Base-by-base conservation (phyloP, 2,329 filamentous ascomycete species). In the Cladosporium phlei region DNA sequence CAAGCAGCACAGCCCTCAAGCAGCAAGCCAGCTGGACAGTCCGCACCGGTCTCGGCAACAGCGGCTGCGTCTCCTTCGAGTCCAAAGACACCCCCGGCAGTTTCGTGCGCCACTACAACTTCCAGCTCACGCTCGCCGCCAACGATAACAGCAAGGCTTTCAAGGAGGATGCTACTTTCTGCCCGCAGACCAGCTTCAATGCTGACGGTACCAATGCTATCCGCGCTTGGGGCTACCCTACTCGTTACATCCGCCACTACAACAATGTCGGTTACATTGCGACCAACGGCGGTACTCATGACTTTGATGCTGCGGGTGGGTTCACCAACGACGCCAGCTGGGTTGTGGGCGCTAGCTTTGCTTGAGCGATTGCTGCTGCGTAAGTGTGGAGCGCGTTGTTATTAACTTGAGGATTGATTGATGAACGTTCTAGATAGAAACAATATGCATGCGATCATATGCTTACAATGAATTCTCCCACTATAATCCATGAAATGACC, bases 161-260 rank as follows among this genome's bases (percentile, higher is more conserved):
- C 63, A 28, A 64, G 3, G 79, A 83, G 54, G 80, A 83, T 38
- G 78, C 80, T 6, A 83, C 80, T 0, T 83, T 83, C 63, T 83
- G 80, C 57, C 68, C 77, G 0, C 69, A 75, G 59, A 48, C 69
- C 1, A 74, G 73, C 0, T 63, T 83, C 17, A 76, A 62, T 52
- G 75, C 76, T 4, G 58, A 69, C 33, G 78, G 75, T 5, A 39
- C 37, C 11, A 73, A 51, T 51, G 72, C 78, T 0, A 68, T 83
- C 24, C 69, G 76, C 4, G 68, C 78, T 1, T 83, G 79, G 79
- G 72, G 67, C 33, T 81, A 79, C 55, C 79, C 80, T 0, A 80
- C 78, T 0, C 70, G 79, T 34, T 82, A 69, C 48, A 66, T 81
- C 56, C 71, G 80, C 17, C 78, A 82, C 56, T 81, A 70, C 51